Percentiles rank a stretch among this genome's conserved stretches.
Evolutionary conservation across 441 rosid genomes (phyloP).

Genomic region (Populus hybrid): DNA sequence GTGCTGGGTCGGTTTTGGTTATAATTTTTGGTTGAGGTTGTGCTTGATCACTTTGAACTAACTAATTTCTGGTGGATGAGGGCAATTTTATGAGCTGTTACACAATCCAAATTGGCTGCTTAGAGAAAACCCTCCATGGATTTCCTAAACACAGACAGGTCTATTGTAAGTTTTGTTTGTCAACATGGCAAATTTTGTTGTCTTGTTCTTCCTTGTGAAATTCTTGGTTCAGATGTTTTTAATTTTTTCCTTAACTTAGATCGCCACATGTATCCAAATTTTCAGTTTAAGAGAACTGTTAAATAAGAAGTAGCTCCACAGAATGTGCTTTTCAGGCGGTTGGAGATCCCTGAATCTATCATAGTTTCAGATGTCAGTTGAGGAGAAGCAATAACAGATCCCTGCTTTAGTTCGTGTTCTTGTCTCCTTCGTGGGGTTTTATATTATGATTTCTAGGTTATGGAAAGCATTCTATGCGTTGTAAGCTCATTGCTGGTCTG

Average conservation of each 20-base stretch:
- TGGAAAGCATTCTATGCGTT: too few relatives aligned
- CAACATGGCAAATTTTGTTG: neutral
- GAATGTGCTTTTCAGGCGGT: neutral
- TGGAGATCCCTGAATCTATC: too few relatives aligned
- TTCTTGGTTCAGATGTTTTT: neutral
- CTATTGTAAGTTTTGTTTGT: slow-evolving; percentile 1
- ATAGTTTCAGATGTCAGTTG: too few relatives aligned
- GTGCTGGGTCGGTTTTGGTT: neutral
- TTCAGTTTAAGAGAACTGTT: neutral
- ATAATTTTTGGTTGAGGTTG: slow-evolving; percentile 4
- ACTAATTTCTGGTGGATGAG: slow-evolving; percentile 5
- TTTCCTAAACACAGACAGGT: neutral
- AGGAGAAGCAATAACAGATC: too few relatives aligned
- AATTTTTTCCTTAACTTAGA: neutral
- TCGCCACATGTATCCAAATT: neutral
- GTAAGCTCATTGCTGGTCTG: too few relatives aligned
- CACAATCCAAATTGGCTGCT: slow-evolving; percentile 14
- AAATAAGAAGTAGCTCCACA: neutral
- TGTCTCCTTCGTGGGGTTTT: too few relatives aligned
- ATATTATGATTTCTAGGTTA: too few relatives aligned
- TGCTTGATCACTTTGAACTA: slow-evolving; percentile 2
- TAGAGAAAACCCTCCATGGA: neutral
- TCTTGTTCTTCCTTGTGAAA: neutral
- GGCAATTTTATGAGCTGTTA: slow-evolving; percentile 18
- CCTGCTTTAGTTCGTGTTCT: too few relatives aligned